These are phyloP conservation scores for Talinum fruticosum DNA, from an alignment of 148 eudicot species.

Conservation along the genomic window DNA sequence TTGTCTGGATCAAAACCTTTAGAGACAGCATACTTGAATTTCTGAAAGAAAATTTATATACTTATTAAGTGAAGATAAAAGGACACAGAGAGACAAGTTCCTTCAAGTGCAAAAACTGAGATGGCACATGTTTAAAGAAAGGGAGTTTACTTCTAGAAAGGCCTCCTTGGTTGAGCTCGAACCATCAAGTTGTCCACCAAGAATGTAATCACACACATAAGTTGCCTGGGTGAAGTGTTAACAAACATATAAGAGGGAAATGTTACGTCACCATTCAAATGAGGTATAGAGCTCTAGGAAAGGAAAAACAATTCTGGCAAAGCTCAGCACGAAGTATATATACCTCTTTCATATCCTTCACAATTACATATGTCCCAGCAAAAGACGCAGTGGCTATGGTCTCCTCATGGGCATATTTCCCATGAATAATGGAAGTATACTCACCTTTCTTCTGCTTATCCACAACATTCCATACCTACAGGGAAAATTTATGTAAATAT, in stretches of 20 bases:
- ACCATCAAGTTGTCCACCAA: constrained; percentile 92
- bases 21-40: constrained; percentile 85
- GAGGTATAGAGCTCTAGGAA: neutral
- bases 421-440: constrained; percentile 94
- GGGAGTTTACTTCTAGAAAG: constrained; percentile 64
- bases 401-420: constrained; percentile 94
- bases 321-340: neutral
- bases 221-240: constrained; percentile 51
- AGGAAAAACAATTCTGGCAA: constrained; percentile 7
- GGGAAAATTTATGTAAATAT: constrained; percentile 9
- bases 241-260: constrained; percentile 17
- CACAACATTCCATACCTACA: constrained; percentile 86
- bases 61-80: neutral
- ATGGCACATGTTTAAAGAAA: neutral
- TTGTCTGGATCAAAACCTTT: constrained; percentile 91
- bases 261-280: neutral
- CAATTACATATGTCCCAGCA: constrained; percentile 80
- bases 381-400: constrained; percentile 95
- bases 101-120: neutral
- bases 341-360: constrained; percentile 92
- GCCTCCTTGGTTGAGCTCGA: constrained; percentile 96
- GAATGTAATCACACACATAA: constrained; percentile 92
- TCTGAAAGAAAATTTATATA: constrained; percentile 40
- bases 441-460: constrained; percentile 98
- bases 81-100: constrained; percentile 1